These are phyloP conservation scores for Helenozyma rhizophorensis DNA, from an alignment of 805 yeast genomes.

Conservation along the genomic window DNA sequence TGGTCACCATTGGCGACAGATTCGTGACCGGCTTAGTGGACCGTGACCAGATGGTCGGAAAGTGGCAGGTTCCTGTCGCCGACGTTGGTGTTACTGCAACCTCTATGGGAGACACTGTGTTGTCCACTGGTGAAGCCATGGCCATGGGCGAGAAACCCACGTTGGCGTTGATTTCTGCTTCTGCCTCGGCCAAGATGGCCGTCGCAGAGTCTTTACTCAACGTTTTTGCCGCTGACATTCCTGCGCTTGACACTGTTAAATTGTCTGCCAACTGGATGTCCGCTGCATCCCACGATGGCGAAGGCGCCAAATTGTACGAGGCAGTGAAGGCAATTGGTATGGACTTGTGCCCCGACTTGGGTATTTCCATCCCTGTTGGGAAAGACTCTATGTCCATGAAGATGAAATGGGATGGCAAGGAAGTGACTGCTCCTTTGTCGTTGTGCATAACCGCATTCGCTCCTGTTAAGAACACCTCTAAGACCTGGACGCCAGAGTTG, in stretches of 20 bases:
- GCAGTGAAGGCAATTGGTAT: slow-evolving; percentile 96
- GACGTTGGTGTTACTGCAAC: slow-evolving; percentile 96
- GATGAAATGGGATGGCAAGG: slow-evolving; percentile 93
- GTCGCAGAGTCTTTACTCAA: slow-evolving; percentile 93
- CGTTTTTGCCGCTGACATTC: slow-evolving; percentile 83
- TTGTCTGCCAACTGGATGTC: slow-evolving; percentile 99
- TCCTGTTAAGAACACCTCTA: slow-evolving; percentile 77
- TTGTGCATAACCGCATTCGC: slow-evolving; percentile 88
- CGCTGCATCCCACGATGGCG: slow-evolving; percentile 91
- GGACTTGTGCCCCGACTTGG: slow-evolving; percentile 90
- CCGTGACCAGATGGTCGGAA: slow-evolving; percentile 98
- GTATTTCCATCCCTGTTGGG: slow-evolving; percentile 93
- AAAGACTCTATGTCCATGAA: slow-evolving; percentile 99
- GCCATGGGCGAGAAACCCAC: slow-evolving; percentile 97
- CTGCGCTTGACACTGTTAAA: slow-evolving; percentile 68
- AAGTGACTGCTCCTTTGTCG: slow-evolving; percentile 93
- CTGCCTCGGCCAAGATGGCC: slow-evolving; percentile 90
- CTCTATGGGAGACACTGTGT: slow-evolving; percentile 69
- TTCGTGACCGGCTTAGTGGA: slow-evolving; percentile 96
- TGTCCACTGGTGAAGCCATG: slow-evolving; percentile 90
- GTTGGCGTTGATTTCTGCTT: slow-evolving; percentile 79
- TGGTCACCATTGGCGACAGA: slow-evolving; percentile 98
- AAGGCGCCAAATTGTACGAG: slow-evolving; percentile 90
- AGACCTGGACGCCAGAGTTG: slow-evolving; percentile 93
- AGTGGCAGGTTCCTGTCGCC: slow-evolving; percentile 99